These are phyloP conservation scores for Effrenium voratum DNA, from an alignment of 73 alveolate species.

Conservation along the genomic window DNA sequence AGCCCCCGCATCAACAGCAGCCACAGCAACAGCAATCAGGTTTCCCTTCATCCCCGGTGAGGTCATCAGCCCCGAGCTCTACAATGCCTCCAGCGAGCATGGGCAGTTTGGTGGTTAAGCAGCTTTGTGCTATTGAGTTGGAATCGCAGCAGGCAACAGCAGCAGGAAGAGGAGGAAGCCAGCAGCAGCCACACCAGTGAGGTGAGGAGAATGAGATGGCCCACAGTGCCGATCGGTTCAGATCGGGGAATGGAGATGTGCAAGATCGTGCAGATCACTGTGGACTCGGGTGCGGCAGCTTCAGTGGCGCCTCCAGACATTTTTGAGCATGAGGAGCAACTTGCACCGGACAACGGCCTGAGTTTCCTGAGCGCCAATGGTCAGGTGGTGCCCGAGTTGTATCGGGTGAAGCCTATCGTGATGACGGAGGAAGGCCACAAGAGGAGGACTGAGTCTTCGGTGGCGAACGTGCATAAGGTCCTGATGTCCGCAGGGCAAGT, in stretches of 20 bases:
- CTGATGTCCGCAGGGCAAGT: background rate
- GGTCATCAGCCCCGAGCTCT: background rate
- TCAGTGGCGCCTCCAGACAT: no score
- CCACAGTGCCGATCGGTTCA: no score
- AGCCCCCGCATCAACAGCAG: no score
- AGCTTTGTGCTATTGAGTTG: background rate
- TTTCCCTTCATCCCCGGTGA: background rate
- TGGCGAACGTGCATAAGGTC: background rate
- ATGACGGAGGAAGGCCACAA: background rate
- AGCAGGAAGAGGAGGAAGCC: background rate
- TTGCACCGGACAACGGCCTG: no score
- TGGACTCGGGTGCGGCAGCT: no score
- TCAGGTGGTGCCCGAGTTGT: background rate
- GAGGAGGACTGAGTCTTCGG: background rate
- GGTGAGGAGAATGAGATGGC: no score
- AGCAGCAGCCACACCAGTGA: no score
- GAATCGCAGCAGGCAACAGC: background rate
- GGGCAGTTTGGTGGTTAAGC: background rate
- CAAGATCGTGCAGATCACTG: no score
- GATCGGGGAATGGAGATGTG: no score
- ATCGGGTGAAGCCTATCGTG: background rate
- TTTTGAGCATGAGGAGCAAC: no score
- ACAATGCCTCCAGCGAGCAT: background rate
- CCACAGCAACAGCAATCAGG: background rate
- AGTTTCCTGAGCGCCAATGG: no score